Base-by-base conservation (phyloP, 2,329 filamentous ascomycete genomes). In the Aspergillus viridinutans region DNA sequence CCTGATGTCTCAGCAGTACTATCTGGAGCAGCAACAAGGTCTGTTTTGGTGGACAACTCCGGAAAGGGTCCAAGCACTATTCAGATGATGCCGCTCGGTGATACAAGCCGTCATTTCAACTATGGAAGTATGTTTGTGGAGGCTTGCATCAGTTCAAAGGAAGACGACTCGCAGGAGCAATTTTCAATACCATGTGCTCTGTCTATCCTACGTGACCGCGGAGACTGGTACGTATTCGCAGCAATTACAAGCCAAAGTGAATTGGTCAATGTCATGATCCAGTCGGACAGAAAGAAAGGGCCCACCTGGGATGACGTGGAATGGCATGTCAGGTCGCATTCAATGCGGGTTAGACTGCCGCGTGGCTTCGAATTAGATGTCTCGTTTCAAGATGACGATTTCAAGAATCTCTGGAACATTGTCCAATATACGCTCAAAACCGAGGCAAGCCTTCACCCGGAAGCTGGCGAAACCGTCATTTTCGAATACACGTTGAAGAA, bases 341-440 rank as follows among this genome's bases (percentile, higher is more conserved):
- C 83, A 0, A 80, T 96, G 56, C 84, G 86, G 21, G 72, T 96
- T 40, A 84, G 83, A 58, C 76, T 96, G 20, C 88, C 90, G 0
- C 85, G 90, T 62, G 90, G 90, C 0, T 93, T 94, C 67, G 77
- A 87, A 57, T 75, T 96, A 45, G 83, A 83, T 21, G 76, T 94
- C 20, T 85, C 88, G 61, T 86, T 92, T 68, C 81, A 81, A 14
- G 89, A 92, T 65, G 78, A 83, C n/a, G 90, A 96, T 68, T 96
- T 89, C 76, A 84, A 87, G 59, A 86, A 84, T 60, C 75, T 96
- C 10, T 92, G 88, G 85, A 89, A 85, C 64, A 90, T 95, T 73
- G 90, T 92, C 62, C 90, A 96, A 58, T 93, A 95, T 70, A 90
- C 89, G 26, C 83, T 83, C 62, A 90, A 89, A 66, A 85, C 93